Evolutionary conservation across 2,329 filamentous ascomycete species (phyloP), one percentile per base, ranked within the genome.

Genomic region (Aureobasidium uvarum): DNA sequence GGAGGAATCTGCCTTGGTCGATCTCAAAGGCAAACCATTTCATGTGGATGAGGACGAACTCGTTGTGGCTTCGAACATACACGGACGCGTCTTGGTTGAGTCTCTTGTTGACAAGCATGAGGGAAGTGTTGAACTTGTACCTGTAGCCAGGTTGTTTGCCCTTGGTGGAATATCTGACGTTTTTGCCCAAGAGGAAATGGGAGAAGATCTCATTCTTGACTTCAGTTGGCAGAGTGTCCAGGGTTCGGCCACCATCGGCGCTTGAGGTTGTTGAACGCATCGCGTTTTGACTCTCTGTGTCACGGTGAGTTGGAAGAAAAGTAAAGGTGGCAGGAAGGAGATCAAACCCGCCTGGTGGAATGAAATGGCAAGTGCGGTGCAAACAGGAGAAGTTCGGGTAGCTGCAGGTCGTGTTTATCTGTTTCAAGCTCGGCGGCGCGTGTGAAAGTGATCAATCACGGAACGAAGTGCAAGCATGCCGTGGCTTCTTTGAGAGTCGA

Each of bases 151-250:
- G 58, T 10, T 50, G 11, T 38, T 25, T 48, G 41, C 43, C 43
- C 36, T 36, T 48, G 45, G 39, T 51, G 11, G 58, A 39, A n/a
- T 62, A 48, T 50, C 38, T 50, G 45, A 62, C 43, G n/a, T 62
- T 62, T 28, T 48, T 45, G 10, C 43, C 58, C 43, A 62, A 45
- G 41, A 50, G 58, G 31, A 62, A 62, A 50, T 50, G 33, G 41
- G 55, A 59, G 55, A 60, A 60, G 25, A 60, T 60, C 41, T 46
- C 10, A 41, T 60, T 48, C 56, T 60, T 60, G 41, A 60, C 38
- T 28, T 48, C 39, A 33, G 43, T 20, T 23, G 56, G 56, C 18
- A 48, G 43, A 46, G 56, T 60, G 39, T 46, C 39, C 18, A 60
- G 25, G 31, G 56, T 60, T 20, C 31, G 56, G 41, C 52, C 52